Evolutionary conservation across 2,329 filamentous ascomycete species (phyloP), one percentile per base, ranked within the genome.

Genomic region (Neoscytalidium dimidiatum): DNA sequence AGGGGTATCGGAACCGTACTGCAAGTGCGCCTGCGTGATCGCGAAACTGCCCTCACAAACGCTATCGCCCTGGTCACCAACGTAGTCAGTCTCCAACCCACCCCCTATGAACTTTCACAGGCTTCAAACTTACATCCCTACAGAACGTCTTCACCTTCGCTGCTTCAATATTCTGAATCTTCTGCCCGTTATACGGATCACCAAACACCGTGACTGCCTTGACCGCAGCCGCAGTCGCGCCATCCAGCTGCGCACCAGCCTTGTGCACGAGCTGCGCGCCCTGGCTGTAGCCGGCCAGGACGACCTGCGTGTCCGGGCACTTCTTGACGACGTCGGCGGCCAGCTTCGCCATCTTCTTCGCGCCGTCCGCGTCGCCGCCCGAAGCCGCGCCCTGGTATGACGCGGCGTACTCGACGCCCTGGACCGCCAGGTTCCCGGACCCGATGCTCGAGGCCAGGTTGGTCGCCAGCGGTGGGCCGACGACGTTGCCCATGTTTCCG

Each of bases 381-480:
- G 53, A 58, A 11, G 28, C 19, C 9, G 19, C 28, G 17, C 53
- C 53, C 14, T 6, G 8, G 5, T 7, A 7, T 4, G 46, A 21
- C 17, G 84, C 84, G 3, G 80, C 74, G 69, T 87, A 87, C 33
- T 82, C 75, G 19, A 86, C 81, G 56, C 84, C 85, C 73, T 87
- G 85, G 13, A 86, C 79, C 2, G 81, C 82, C 5, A 86, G 71
- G 46, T 73, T 75, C 7, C 72, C 75, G 17, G 80, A 81, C 66
- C 85, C 74, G 58, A 73, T 70, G 7, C 69, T 52, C 8, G 76
- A 77, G 4, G 46, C 46, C 1, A 87, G 71, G 1, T 80, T 78
- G 44, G 79, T 73, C 67, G 83, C 82, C 68, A 86, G 82, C 1
- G 82, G 80, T 2, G 84, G 84, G 1, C 85, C 85, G 1, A 80